phyloP scores from a whole-genome alignment of 192 early-diverging fungal genomes.

The Blastocladiella britannica region DNA sequence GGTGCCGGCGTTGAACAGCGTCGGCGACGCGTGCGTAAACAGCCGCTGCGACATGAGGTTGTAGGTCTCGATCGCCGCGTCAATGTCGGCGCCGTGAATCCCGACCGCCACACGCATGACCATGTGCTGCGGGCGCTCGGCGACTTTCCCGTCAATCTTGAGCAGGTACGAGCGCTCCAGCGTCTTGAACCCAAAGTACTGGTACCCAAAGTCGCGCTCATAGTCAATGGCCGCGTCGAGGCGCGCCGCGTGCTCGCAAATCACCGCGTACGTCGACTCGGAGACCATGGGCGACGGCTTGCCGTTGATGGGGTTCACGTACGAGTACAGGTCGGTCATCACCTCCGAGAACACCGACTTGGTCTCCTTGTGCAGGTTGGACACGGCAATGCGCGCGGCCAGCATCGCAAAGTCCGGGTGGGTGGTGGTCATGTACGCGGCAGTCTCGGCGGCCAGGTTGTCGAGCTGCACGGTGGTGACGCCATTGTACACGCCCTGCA shows the following conservation, averaged over 20 bases:
- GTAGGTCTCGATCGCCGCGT: slow-evolving; percentile 84
- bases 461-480: slow-evolving; percentile 92
- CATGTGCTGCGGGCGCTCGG: slow-evolving; percentile 93
- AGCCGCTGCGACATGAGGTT: slow-evolving; percentile 74
- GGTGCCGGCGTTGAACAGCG: slow-evolving; percentile 96
- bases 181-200: slow-evolving; percentile 99
- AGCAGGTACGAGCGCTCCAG: slow-evolving; percentile 90
- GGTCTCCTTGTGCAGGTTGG: slow-evolving; percentile 77
- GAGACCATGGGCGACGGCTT: slow-evolving; percentile 83
- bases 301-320: slow-evolving; percentile 73
- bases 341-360: slow-evolving; percentile 59
- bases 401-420: slow-evolving; percentile 93
- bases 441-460: slow-evolving; percentile 90
- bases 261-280: slow-evolving; percentile 39
- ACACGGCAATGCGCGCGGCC: slow-evolving; percentile 86
- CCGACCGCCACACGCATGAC: slow-evolving; percentile 95
- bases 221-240: slow-evolving; percentile 94
- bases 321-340: slow-evolving; percentile 63
- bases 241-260: slow-evolving; percentile 51
- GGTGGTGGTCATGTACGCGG: slow-evolving; percentile 63
- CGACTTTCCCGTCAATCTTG: slow-evolving; percentile 63
- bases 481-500: slow-evolving; percentile 87
- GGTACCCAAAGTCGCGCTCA: slow-evolving; percentile 92
- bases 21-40: slow-evolving; percentile 95
- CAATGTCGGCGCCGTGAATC: slow-evolving; percentile 81